phyloP scores from a whole-genome alignment of 768 basidiomycete genomes.

The Boletus rufocinnamomeus region DNA sequence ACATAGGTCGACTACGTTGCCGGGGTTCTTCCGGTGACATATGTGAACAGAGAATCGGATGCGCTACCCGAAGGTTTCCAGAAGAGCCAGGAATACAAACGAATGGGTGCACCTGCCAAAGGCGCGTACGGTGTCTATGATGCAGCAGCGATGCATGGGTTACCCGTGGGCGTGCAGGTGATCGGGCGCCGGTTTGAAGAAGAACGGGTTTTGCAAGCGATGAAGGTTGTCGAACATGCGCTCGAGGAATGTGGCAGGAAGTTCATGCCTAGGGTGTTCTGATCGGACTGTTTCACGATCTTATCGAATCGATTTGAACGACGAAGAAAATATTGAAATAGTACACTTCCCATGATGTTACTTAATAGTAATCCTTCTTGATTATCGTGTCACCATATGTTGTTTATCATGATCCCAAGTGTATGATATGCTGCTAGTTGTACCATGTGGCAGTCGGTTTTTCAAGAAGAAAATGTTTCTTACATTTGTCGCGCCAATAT shows the following conservation, averaged over 20 bases:
- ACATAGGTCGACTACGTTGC: constrained; percentile 55
- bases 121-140: constrained; percentile 57
- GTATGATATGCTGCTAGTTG: no score
- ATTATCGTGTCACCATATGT: no score
- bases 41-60: constrained; percentile 49
- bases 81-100: constrained; percentile 25
- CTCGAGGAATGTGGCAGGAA: constrained; percentile 24
- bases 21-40: constrained; percentile 61
- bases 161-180: constrained; percentile 69
- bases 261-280: constrained; percentile 28
- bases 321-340: no score
- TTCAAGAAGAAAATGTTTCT: no score
- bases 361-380: no score
- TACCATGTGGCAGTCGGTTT: no score
- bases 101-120: constrained; percentile 46
- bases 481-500: no score
- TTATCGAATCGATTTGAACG: no score
- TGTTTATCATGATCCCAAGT: no score
- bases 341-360: no score
- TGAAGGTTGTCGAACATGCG: constrained; percentile 55
- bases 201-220: constrained; percentile 70
- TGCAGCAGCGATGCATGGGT: constrained; percentile 61
- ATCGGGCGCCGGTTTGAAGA: constrained; percentile 65
- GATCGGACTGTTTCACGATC: background rate
- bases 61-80: constrained; percentile 35